Conservation (phyloP, 805 yeast species). For the Ogataea pilisensis region DNA sequence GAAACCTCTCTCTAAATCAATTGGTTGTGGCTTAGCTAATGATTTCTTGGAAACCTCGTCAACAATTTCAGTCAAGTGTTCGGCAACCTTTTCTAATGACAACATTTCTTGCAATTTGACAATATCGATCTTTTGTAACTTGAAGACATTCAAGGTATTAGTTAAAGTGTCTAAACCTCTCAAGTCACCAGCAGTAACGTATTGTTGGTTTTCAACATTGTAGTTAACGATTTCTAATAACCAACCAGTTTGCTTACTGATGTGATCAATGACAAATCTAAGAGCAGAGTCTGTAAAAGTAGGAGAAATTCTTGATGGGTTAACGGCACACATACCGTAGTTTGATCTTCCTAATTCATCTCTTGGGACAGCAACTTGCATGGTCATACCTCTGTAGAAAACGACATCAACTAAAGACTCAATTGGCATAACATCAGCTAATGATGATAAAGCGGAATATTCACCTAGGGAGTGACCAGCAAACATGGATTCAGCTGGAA, state of each 20-base stretch:
- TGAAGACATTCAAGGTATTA: slow-evolving; percentile 88
- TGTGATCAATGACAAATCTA: slow-evolving; percentile 89
- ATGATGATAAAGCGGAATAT: slow-evolving; percentile 93
- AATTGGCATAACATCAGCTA: slow-evolving; percentile 98
- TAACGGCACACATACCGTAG: slow-evolving; percentile 98
- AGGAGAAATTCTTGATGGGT: slow-evolving; percentile 87
- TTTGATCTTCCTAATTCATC: slow-evolving; percentile 93
- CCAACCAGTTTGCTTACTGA: slow-evolving; percentile 83
- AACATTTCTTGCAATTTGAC: slow-evolving; percentile 78
- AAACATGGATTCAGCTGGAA: slow-evolving; percentile 88
- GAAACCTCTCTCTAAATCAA: slow-evolving; percentile 94
- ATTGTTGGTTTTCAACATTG: slow-evolving; percentile 97
- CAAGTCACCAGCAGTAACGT: slow-evolving; percentile 98
- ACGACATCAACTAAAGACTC: slow-evolving; percentile 96
- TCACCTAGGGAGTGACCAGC: slow-evolving; percentile 99
- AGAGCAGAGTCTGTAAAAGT: slow-evolving; percentile 92
- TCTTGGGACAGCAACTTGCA: slow-evolving; percentile 99
- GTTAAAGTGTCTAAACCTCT: slow-evolving; percentile 91
- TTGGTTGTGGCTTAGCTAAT: slow-evolving; percentile 89
- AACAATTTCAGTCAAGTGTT: slow-evolving; percentile 83
- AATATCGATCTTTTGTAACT: slow-evolving; percentile 90
- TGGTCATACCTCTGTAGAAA: slow-evolving; percentile 99
- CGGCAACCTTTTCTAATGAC: slow-evolving; percentile 83
- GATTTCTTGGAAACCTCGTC: slow-evolving; percentile 81
- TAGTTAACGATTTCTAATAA: slow-evolving; percentile 95